Evolutionary conservation across 768 basidiomycete species (phyloP), one percentile per base, ranked within the genome.

Genomic region (Amanita subjunquillea): DNA sequence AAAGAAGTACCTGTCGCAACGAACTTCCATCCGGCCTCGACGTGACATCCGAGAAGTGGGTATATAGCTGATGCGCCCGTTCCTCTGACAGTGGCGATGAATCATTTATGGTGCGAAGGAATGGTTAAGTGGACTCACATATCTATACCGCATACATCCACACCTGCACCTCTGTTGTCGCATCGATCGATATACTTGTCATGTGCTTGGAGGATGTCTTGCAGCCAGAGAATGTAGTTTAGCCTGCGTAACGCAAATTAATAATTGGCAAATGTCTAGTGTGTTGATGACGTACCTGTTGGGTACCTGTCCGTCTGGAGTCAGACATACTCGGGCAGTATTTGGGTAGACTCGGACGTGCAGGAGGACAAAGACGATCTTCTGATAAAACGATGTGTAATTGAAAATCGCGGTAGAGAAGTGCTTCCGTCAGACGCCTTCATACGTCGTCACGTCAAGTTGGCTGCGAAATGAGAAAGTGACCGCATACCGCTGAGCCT

Each of bases 31-130:
- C 56, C 62, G 4, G 70, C 62, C 41, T 79, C 67, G 34, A 79
- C 58, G 2, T 70, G 69, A 57, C 83, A 85, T 0, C 73, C 79
- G 0, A 98, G 71, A 1, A 97, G 71, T 0, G 94, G 85, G 58
- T 96, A 98, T 51, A 98, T 91, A 0, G 82, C 87, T 0, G 89
- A 89, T 6, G 92, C 84, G 0, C 95, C n/a, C 6, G 93, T 95
- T 20, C 95, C 95, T 37, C 91, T 91, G 56, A 25, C 56, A 38
- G 25, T n/a, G 15, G 13, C 23, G 22, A 27, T 37, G 22, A 13
- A 12, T 32, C 41, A 38, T 27, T 47, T 17, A n/a, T 32, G 4
- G 25, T 44, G 51, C 12, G 37, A 6, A 50, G 40, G 30, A 38
- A 6, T 10, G 10, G 29, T 12, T 32, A 41, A 41, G 15, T 17